These are phyloP conservation scores for Phialocephala subalpina DNA, from an alignment of 2,329 filamentous ascomycete species.

Conservation along the genomic window DNA sequence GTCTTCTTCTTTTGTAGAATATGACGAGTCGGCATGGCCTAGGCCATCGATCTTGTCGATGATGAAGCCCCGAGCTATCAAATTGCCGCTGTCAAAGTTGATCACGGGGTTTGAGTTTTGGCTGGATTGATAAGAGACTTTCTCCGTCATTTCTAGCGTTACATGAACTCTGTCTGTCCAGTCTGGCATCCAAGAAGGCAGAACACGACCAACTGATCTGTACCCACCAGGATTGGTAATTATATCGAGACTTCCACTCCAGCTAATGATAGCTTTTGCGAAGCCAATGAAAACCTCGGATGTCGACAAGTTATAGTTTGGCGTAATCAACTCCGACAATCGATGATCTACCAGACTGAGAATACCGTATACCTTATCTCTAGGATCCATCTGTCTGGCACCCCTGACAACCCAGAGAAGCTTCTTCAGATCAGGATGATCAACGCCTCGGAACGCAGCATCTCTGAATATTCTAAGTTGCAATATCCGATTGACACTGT, in stretches of 20 bases:
- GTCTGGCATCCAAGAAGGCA: not conserved
- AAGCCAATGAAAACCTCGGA: not conserved
- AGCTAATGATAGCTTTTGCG: not conserved
- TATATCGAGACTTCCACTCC: not conserved
- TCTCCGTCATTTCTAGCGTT: not conserved
- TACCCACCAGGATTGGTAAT: not conserved
- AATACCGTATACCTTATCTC: not conserved
- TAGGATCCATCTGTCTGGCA: not conserved
- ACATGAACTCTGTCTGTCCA: not conserved
- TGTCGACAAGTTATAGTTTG: not conserved
- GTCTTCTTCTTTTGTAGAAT: not conserved
- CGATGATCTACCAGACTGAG: not conserved
- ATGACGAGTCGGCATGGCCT: not conserved
- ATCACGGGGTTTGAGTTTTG: not conserved
- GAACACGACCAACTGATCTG: not conserved
- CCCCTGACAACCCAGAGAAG: not conserved
- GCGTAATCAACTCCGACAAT: not conserved
- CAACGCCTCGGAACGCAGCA: not conserved
- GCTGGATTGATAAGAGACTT: not conserved
- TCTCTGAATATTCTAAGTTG: not conserved
- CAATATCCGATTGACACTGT: not conserved
- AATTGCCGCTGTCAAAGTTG: not conserved
- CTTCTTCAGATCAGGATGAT: not conserved
- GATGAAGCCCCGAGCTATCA: not conserved
- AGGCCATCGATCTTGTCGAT: not conserved